Base-by-base conservation (phyloP, 129 eudicot genomes). In the Arctium minus region DNA sequence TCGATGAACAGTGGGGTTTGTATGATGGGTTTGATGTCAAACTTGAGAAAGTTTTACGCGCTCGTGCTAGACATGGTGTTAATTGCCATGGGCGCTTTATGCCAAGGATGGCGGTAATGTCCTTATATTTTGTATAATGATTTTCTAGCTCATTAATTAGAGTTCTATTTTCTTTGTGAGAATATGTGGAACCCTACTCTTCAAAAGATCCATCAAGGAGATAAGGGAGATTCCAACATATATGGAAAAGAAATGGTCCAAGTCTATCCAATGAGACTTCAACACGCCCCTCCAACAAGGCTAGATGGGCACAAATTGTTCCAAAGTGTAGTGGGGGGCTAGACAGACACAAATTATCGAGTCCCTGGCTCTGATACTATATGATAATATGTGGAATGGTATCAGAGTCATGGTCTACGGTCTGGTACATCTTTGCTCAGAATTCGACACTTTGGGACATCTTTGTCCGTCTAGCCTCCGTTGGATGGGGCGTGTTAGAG, bases 91-190 rank as follows among this genome's bases (percentile, higher is more conserved):
- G 98, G 32, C 93, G 97, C 10, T 94, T 60, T 86, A 94, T 94
- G 98, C 98, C 98, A 11, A 89, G 97, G 88, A 94, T 94, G 98
- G 97, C 89, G 90, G 98, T 94, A 89, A 85, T 87, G 30, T 79
- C 79, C 40, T 64, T 79, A 31, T 77, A 75, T 46, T 75, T 15
- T 70, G 77, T 36, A 60, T 60, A n/a, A 60, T 60, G 68, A 18
- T 5, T 22, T 22, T n/a, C 29, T 60, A n/a, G 27, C n/a, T 60
- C 29, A 17, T 60, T 22, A 60, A n/a, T 22, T 22, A 22, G 27
- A 60, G 29, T n/a, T 60, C 0, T 4, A n/a, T 56, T 17, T 56
- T 56, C 22, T 56, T 60, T 60, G 68, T n/a, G 68, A 60, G 62
- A 50, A 18, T 60, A n/a, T 5, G 3, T 60, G 68, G 65, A 17